Percentiles rank a stretch among this genome's conserved stretches.
Conservation (phyloP, 495 filamentous ascomycete genomes). For the Penicillium salamii region DNA sequence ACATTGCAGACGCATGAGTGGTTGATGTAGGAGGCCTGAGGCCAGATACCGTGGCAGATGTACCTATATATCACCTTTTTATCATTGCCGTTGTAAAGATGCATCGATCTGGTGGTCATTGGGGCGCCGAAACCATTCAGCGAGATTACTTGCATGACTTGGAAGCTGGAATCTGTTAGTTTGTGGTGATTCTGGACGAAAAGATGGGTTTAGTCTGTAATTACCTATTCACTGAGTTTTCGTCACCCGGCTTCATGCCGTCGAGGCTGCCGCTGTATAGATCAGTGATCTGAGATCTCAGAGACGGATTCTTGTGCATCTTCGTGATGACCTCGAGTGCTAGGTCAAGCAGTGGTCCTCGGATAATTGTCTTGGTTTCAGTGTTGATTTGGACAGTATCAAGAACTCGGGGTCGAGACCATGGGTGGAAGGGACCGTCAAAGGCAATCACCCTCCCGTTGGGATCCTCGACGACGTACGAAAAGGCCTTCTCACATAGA, state of each 20-base stretch:
- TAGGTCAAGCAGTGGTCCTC: slow-evolving; percentile 35
- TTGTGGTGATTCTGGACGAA: too few species aligned
- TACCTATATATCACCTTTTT: background rate
- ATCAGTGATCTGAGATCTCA: slow-evolving; percentile 28
- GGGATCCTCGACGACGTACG: slow-evolving; percentile 24
- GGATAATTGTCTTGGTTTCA: slow-evolving; percentile 14
- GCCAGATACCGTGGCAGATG: slow-evolving; percentile 47
- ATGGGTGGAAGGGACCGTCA: too few species aligned
- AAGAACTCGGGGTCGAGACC: too few species aligned
- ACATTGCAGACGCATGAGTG: slow-evolving; percentile 52
- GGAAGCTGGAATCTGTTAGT: background rate
- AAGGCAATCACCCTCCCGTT: too few species aligned
- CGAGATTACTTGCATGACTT: background rate
- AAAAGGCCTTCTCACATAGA: slow-evolving; percentile 55
- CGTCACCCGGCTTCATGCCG: too few species aligned
- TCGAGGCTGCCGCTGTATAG: background rate
- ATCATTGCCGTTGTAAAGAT: background rate
- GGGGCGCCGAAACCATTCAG: background rate
- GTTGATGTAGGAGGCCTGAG: slow-evolving; percentile 51
- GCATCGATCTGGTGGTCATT: background rate
- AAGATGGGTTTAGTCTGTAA: too few species aligned
- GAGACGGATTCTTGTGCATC: slow-evolving; percentile 45
- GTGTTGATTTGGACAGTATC: slow-evolving; percentile 29
- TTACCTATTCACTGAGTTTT: background rate
- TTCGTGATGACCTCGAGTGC: slow-evolving; percentile 38